Percentiles rank a stretch among this genome's conserved stretches.
These are phyloP conservation scores for Moniliophthora roreri DNA, from an alignment of 1,284 basidiomycete species.

Conservation along the genomic window DNA sequence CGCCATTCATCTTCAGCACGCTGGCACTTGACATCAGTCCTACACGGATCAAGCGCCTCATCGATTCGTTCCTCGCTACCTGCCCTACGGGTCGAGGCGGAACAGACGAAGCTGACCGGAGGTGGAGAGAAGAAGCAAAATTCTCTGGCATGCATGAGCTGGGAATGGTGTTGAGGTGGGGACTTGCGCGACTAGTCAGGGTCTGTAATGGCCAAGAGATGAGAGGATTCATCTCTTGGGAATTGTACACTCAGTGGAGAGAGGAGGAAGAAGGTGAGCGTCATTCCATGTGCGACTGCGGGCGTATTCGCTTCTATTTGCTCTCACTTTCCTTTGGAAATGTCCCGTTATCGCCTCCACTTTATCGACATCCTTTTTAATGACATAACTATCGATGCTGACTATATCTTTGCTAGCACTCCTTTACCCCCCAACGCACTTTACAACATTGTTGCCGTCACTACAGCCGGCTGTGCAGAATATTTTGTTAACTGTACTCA, in stretches of 20 bases:
- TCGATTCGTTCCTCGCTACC: constrained; percentile 71
- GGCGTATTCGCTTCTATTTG: no score
- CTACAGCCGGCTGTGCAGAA: constrained; percentile 55
- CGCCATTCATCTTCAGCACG: constrained; percentile 86
- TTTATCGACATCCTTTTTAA: no score
- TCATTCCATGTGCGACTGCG: constrained; percentile 11
- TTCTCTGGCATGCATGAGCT: constrained; percentile 85
- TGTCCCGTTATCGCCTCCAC: no score
- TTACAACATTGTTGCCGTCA: constrained; percentile 56
- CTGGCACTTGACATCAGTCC: constrained; percentile 82
- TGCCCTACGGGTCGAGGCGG: constrained; percentile 29
- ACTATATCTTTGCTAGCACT: constrained; percentile 43
- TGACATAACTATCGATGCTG: no score
- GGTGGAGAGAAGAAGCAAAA: constrained; percentile 76
- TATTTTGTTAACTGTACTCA: constrained; percentile 68
- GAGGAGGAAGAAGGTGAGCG: constrained; percentile 75
- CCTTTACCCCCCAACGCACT: constrained; percentile 69
- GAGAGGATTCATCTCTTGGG: constrained; percentile 76
- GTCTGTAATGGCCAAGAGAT: constrained; percentile 64
- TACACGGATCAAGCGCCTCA: constrained; percentile 68
- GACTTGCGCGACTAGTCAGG: constrained; percentile 65
- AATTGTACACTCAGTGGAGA: constrained; percentile 75
- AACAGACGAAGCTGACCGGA: constrained; percentile 46
- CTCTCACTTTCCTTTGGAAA: no score
- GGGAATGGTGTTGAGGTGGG: constrained; percentile 86